These are phyloP conservation scores for Lagenaria siceraria DNA, from an alignment of 306 rosid species.

Conservation along the genomic window DNA sequence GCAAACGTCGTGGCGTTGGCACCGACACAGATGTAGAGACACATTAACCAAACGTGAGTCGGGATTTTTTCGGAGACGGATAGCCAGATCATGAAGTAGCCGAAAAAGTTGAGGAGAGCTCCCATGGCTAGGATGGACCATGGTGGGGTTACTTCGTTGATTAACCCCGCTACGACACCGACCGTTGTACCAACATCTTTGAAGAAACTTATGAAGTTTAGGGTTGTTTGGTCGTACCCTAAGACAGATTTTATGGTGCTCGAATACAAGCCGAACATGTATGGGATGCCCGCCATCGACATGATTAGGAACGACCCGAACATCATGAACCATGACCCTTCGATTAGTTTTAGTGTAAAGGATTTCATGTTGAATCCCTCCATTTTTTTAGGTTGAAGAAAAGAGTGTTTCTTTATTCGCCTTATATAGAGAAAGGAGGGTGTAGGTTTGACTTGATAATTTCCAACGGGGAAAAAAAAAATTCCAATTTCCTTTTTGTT, in stretches of 20 bases:
- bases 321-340: conserved; percentile 28
- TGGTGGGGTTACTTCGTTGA: conserved; percentile 25
- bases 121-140: conserved; percentile 36
- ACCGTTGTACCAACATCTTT: conserved; percentile 27
- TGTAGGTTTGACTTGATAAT: no score
- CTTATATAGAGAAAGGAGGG: no score
- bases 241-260: conserved; percentile 21
- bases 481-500: no score
- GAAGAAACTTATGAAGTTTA: conserved; percentile 29
- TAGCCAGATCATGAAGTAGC: conserved; percentile 80
- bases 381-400: background rate
- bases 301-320: conserved; percentile 29
- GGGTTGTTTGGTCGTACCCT: conserved; percentile 34
- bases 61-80: conserved; percentile 27
- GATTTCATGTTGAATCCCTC: conserved; percentile 3
- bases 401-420: background rate
- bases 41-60: conserved; percentile 53
- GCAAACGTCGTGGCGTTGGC: conserved; percentile 62
- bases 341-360: conserved; percentile 11
- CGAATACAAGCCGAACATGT: conserved; percentile 35
- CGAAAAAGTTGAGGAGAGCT: conserved; percentile 42
- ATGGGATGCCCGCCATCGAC: conserved; percentile 30
- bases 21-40: conserved; percentile 49
- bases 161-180: conserved; percentile 22
- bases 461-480: no score